phyloP scores from a whole-genome alignment of 441 rosid genomes.

The Metrosideros polymorpha region DNA sequence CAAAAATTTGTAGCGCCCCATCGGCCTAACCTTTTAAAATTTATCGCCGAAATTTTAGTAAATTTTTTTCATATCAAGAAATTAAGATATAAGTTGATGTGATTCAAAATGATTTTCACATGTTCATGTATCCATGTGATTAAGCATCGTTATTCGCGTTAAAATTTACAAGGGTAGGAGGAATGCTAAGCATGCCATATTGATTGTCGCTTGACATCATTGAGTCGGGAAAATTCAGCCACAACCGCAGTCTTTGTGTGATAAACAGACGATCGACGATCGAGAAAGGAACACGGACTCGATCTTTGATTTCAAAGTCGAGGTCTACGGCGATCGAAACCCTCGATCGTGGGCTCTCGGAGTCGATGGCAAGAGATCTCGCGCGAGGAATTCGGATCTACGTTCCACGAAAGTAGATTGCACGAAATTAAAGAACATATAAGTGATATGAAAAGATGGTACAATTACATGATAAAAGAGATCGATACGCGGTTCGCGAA shows the following conservation, averaged over 20 bases:
- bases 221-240: neutral
- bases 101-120: neutral
- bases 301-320: neutral
- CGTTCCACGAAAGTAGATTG: accelerated
- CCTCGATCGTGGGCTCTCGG: neutral
- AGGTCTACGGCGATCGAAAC: neutral
- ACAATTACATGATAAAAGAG: neutral
- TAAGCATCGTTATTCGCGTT: neutral
- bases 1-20: neutral
- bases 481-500: neutral
- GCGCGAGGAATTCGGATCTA: neutral
- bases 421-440: neutral
- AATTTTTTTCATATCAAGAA: neutral
- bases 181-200: neutral
- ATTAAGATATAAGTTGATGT: neutral
- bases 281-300: neutral
- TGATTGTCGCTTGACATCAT: neutral
- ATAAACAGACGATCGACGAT: neutral
- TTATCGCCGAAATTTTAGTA: neutral
- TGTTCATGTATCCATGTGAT: neutral
- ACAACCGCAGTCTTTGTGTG: neutral
- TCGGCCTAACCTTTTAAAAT: neutral
- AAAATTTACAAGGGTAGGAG: neutral
- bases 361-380: neutral
- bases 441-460: neutral